Evolutionary conservation across 1,139 yeast species (phyloP).

Genomic region (Geotrichum histeridarum): DNA sequence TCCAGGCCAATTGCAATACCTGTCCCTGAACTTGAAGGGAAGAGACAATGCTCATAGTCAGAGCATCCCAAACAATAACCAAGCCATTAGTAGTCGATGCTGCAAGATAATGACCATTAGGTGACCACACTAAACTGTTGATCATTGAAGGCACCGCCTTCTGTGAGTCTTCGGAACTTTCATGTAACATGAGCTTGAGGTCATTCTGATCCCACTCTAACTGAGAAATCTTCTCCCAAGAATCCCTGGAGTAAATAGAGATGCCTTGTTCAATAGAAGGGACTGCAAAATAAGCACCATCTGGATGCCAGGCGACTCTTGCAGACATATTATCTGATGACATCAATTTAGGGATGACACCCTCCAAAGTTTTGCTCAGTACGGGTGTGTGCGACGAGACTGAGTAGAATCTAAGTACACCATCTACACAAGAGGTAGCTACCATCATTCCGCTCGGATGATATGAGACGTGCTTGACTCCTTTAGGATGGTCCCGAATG

Average conservation of each 20-base stretch:
- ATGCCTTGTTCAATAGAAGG: slow-evolving; percentile 44
- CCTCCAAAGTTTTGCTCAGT: slow-evolving; percentile 42
- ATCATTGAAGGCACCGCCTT: slow-evolving; percentile 31
- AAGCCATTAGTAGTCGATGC: slow-evolving; percentile 45
- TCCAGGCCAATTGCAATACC: slow-evolving; percentile 35
- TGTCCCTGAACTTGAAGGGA: slow-evolving; percentile 11
- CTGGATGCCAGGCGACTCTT: slow-evolving; percentile 54
- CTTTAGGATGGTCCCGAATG: slow-evolving; percentile 44
- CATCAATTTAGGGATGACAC: slow-evolving; percentile 36
- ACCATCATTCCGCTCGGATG: slow-evolving; percentile 55
- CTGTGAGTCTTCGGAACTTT: slow-evolving; percentile 6
- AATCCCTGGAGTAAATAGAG: slow-evolving; percentile 33
- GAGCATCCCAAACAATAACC: slow-evolving; percentile 52
- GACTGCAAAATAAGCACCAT: slow-evolving; percentile 59
- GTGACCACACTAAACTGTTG: slow-evolving; percentile 54
- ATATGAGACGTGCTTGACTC: slow-evolving; percentile 55
- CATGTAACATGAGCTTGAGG: slow-evolving; percentile 10
- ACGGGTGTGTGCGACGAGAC: slow-evolving; percentile 44
- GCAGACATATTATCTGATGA: slow-evolving; percentile 40
- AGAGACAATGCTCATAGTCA: neutral
- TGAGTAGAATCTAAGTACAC: slow-evolving; percentile 60
- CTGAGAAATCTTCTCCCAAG: slow-evolving; percentile 20
- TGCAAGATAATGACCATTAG: slow-evolving; percentile 56
- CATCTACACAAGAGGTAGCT: slow-evolving; percentile 62
- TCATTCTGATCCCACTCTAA: slow-evolving; percentile 3